These are phyloP conservation scores for Papiliotrema laurentii DNA, from an alignment of 1,284 basidiomycete genomes.

Conservation along the genomic window DNA sequence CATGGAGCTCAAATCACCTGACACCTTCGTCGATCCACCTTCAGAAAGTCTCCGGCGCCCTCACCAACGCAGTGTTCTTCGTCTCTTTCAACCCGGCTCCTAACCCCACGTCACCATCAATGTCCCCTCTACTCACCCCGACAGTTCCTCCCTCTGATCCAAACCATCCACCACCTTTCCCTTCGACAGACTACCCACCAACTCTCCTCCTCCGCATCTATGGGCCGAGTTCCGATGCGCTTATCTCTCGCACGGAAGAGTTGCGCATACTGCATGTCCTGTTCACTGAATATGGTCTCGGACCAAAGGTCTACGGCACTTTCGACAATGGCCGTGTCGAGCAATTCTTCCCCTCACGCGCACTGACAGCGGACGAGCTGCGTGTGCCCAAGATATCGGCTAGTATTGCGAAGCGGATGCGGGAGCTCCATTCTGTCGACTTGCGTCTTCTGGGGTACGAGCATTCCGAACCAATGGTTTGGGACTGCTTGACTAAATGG, in stretches of 20 bases:
- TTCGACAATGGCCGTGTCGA: conserved; percentile 90
- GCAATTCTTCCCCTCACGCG: conserved; percentile 83
- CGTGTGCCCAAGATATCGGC: conserved; percentile 67
- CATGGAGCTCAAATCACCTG: conserved; percentile 46
- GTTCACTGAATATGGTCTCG: conserved; percentile 77
- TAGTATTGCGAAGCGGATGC: conserved; percentile 85
- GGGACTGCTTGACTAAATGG: conserved; percentile 62
- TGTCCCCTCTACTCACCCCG: conserved; percentile 45
- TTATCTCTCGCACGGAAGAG: conserved; percentile 80
- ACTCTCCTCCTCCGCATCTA: conserved; percentile 84
- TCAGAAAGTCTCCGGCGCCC: conserved; percentile 77
- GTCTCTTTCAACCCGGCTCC: conserved; percentile 56
- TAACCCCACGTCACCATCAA: conserved; percentile 37
- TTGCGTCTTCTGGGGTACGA: conserved; percentile 58
- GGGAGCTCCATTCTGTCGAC: conserved; percentile 86
- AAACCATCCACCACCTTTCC: conserved; percentile 27
- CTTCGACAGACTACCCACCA: conserved; percentile 47
- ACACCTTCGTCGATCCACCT: conserved; percentile 57
- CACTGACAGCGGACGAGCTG: conserved; percentile 69
- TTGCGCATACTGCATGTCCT: conserved; percentile 80
- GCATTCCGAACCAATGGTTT: conserved; percentile 55
- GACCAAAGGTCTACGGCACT: conserved; percentile 86
- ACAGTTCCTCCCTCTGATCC: conserved; percentile 42
- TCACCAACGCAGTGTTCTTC: conserved; percentile 94
- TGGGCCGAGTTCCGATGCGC: conserved; percentile 72